Conservation (phyloP, 345 rosid species). For the Linum lewisii region DNA sequence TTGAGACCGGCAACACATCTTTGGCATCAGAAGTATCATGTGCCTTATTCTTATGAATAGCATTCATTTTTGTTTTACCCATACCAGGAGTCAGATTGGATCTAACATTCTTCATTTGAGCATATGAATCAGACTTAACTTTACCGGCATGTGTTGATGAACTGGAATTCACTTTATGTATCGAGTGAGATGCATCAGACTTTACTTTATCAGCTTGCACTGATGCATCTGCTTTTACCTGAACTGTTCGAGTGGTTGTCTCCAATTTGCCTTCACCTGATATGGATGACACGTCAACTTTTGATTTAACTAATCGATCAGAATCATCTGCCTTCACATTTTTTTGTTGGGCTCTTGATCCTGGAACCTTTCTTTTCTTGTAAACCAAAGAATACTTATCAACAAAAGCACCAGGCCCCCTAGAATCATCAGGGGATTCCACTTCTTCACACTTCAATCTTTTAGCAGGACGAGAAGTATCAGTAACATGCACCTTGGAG, state of each 20-base stretch:
- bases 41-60: conserved; percentile 7
- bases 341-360: conserved; percentile 27
- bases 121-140: conserved; percentile 11
- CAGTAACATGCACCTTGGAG: conserved; percentile 27
- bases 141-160: conserved; percentile 1
- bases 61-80: not conserved
- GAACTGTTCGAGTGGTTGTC: not conserved
- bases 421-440: conserved; percentile 21
- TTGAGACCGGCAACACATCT: conserved; percentile 42
- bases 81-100: conserved; percentile 5
- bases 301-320: conserved; percentile 15
- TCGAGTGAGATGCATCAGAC: not conserved
- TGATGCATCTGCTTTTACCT: conserved; percentile 4
- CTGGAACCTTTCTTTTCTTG: conserved; percentile 31
- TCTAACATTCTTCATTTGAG: conserved; percentile 4
- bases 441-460: conserved; percentile 35
- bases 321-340: not conserved
- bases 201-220: not conserved
- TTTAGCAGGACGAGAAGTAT: conserved; percentile 35
- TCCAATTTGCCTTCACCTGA: conserved; percentile 1
- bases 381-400: conserved; percentile 24
- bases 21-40: conserved; percentile 45
- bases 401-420: conserved; percentile 19
- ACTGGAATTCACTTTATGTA: conserved; percentile 5
- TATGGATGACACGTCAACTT: not conserved